Evolutionary conservation across 164 flowering plant species (phyloP), one percentile per base, ranked within the genome.

Genomic region (Nelumbo lutea): DNA sequence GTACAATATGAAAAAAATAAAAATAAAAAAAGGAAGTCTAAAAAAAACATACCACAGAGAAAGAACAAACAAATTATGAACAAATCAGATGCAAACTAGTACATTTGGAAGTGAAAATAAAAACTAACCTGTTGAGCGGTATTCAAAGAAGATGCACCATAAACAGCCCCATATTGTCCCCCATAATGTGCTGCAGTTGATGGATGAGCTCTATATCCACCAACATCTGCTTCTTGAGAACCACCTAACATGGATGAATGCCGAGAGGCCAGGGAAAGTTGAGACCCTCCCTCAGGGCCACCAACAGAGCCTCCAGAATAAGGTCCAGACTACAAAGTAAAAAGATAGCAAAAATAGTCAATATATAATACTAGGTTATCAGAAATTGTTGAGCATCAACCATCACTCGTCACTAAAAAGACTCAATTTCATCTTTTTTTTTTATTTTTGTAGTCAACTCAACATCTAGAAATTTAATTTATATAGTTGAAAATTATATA

Each of bases 131-230:
- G 88, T 72, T 86, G 90, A 44, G 71, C 68, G 63, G 79, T 76
- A 69, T 82, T 76, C 73, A 85, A 70, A 46, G 83, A 68, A 76
- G 90, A 64, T 40, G 90, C 81, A 41, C 90, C 87, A 82, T 94
- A 94, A 2, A 87, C 74, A 58, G 88, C 78, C 61, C 82, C 77
- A 77, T 95, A 92, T 61, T 88, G 97, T 5, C 93, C 93, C 57
- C 89, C 97, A 78, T 86, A 91, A 67, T 82, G 89, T 68, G 83
- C 68, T 5, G 86, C 67, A 64, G 84, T 70, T 5, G 91, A 78
- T 65, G 85, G 57, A 76, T 83, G 88, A 65, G 73, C 68, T 73
- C 97, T 83, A 70, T 86, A 88, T 42, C 83, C 90, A 80, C 84
- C 78, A 70, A 79, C 69, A 41, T 91, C 96, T 6, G 84, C 78